These are phyloP conservation scores for Magnusiomyces paraingens DNA, from an alignment of 1,139 yeast genomes.

Conservation along the genomic window DNA sequence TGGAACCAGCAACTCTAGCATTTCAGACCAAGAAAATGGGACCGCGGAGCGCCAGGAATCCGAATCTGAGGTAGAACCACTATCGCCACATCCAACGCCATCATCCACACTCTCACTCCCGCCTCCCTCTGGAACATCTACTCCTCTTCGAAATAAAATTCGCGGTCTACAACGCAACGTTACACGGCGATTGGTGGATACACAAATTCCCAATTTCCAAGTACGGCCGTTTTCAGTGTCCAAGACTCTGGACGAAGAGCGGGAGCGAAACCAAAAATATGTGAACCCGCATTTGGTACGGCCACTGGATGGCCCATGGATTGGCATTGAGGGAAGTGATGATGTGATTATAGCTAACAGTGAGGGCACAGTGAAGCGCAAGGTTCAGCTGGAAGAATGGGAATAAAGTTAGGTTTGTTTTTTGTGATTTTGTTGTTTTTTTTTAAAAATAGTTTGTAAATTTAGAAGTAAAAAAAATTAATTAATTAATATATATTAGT, in stretches of 20 bases:
- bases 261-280: slow-evolving; percentile 63
- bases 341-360: slow-evolving; percentile 54
- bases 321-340: slow-evolving; percentile 55
- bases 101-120: too few relatives aligned
- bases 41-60: slow-evolving; percentile 4
- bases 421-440: background rate
- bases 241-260: slow-evolving; percentile 56
- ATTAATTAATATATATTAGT: background rate
- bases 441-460: background rate
- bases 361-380: slow-evolving; percentile 51
- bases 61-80: background rate
- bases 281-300: slow-evolving; percentile 68
- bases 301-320: slow-evolving; percentile 75
- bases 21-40: background rate
- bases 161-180: background rate
- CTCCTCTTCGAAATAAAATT: too few relatives aligned
- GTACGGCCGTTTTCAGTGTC: slow-evolving; percentile 24
- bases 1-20: background rate
- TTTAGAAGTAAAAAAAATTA: background rate
- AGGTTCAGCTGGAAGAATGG: slow-evolving; percentile 46
- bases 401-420: slow-evolving; percentile 27
- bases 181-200: background rate
- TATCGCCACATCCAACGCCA: background rate
- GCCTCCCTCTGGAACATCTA: too few relatives aligned
- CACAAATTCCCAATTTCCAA: slow-evolving; percentile 2